A percentile compares a stretch with the other conserved stretches of the same genome.
These are phyloP conservation scores for Microbotryum violaceum DNA, from an alignment of 1,284 basidiomycete genomes.

Conservation along the genomic window DNA sequence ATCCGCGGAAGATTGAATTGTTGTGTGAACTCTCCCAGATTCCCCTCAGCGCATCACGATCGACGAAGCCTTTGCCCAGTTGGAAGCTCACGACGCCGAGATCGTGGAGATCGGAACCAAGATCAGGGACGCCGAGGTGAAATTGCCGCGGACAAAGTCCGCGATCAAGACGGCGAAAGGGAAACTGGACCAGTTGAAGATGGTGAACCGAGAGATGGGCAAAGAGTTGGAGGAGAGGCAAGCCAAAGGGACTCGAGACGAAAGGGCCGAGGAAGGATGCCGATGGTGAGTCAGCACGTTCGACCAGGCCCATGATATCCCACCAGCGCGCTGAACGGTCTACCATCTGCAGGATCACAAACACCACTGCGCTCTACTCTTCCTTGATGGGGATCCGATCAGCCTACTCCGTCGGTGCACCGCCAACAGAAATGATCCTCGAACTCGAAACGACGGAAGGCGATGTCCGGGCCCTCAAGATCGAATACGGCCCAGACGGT, in stretches of 20 bases:
- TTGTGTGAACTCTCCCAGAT: background rate
- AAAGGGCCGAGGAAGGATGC: constrained; percentile 32
- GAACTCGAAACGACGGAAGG: constrained; percentile 19
- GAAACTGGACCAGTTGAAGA: constrained; percentile 22
- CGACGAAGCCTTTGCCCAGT: constrained; percentile 20
- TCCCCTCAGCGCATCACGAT: constrained; percentile 30
- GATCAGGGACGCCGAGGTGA: constrained; percentile 11
- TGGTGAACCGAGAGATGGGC: constrained; percentile 19
- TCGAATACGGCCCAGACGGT: constrained; percentile 11
- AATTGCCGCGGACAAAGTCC: constrained; percentile 13
- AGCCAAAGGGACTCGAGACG: constrained; percentile 30
- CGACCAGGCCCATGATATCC: no score
- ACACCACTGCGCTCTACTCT: constrained; percentile 20
- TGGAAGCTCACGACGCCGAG: constrained; percentile 27
- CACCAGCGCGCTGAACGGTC: no score
- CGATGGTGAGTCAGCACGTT: constrained; percentile 23
- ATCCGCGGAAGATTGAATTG: no score
- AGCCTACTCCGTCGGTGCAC: constrained; percentile 19
- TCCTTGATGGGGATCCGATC: constrained; percentile 20
- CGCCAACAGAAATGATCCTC: constrained; percentile 13
- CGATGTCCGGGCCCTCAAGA: constrained; percentile 11
- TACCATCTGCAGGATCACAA: constrained; percentile 15
- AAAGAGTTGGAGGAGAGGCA: constrained; percentile 29
- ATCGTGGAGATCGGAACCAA: constrained; percentile 12
- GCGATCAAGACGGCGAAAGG: constrained; percentile 30